Evolutionary conservation across 805 yeast genomes (phyloP).

Genomic region (Ogataea pilisensis): DNA sequence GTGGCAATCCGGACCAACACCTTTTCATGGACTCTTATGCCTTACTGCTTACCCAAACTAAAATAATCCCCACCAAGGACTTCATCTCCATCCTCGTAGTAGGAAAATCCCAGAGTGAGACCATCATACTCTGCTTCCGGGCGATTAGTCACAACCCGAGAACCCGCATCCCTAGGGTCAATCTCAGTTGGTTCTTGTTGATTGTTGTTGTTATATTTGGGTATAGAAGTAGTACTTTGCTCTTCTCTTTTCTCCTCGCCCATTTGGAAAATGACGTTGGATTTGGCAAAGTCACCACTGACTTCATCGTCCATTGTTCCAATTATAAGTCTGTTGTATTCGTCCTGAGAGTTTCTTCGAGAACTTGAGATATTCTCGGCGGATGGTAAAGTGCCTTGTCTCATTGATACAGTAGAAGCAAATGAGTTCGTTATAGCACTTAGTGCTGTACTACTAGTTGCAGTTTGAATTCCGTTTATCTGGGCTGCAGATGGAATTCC

Average conservation of each 20-base stretch:
- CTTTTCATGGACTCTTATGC: background rate
- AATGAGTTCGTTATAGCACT: background rate
- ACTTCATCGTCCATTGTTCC: slow-evolving; percentile 5
- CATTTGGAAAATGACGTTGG: background rate
- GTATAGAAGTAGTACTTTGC: too few relatives aligned
- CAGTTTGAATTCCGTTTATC: background rate
- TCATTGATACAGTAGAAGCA: background rate
- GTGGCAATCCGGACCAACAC: too few relatives aligned
- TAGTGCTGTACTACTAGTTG: background rate
- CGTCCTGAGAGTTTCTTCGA: background rate
- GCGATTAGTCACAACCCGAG: background rate
- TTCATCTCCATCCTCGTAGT: slow-evolving; percentile 3
- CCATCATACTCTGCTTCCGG: background rate
- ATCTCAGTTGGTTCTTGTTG: background rate
- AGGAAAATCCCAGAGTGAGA: slow-evolving; percentile 8
- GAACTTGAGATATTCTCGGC: background rate
- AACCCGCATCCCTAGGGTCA: background rate
- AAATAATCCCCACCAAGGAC: slow-evolving; percentile 1
- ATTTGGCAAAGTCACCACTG: background rate
- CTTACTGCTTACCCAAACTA: background rate
- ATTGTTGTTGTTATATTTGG: too few relatives aligned
- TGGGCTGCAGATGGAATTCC: background rate
- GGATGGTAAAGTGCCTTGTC: background rate
- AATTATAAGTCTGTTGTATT: slow-evolving; percentile 1
- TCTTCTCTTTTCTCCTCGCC: background rate